Evolutionary conservation across 1,284 basidiomycete species (phyloP).

Genomic region (Leccinum solheimii): DNA sequence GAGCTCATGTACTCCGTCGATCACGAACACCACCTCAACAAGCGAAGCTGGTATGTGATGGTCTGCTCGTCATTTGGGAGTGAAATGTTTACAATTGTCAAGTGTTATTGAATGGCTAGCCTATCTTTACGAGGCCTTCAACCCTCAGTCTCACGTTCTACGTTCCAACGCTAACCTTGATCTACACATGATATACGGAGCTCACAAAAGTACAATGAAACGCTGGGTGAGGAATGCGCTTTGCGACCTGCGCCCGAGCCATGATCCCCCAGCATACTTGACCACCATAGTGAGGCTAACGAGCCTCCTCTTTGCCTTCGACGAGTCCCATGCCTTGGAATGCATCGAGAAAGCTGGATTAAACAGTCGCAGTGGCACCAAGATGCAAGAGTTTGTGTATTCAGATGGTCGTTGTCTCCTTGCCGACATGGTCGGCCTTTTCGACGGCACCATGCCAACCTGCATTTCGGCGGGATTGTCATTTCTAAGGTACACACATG

Average conservation of each 20-base stretch:
- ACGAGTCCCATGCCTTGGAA: constrained; percentile 23
- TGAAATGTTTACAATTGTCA: not conserved
- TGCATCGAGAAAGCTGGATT: constrained; percentile 22
- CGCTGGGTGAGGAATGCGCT: constrained; percentile 43
- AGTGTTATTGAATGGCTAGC: constrained; percentile 35
- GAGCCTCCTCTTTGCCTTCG: constrained; percentile 33
- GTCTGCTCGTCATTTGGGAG: not conserved
- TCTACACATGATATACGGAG: constrained; percentile 37
- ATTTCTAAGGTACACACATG: constrained; percentile 28
- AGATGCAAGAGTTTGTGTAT: constrained; percentile 9
- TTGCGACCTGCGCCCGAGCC: constrained; percentile 21
- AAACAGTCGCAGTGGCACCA: constrained; percentile 18
- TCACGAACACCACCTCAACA: constrained; percentile 7
- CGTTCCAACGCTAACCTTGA: constrained; percentile 40
- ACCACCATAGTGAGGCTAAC: constrained; percentile 35
- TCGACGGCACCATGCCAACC: constrained; percentile 11
- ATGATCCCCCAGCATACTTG: constrained; percentile 25
- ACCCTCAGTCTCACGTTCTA: constrained; percentile 39
- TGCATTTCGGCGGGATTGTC: constrained; percentile 34
- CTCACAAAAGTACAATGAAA: constrained; percentile 37
- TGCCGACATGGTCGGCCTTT: constrained; percentile 35
- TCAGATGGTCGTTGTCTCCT: constrained; percentile 34
- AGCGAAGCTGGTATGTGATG: constrained; percentile 23
- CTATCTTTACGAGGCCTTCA: constrained; percentile 40
- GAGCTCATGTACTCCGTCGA: constrained; percentile 30